Evolutionary conservation across 2,329 filamentous ascomycete species (phyloP).

Genomic region (Diaporthe citriasiana): DNA sequence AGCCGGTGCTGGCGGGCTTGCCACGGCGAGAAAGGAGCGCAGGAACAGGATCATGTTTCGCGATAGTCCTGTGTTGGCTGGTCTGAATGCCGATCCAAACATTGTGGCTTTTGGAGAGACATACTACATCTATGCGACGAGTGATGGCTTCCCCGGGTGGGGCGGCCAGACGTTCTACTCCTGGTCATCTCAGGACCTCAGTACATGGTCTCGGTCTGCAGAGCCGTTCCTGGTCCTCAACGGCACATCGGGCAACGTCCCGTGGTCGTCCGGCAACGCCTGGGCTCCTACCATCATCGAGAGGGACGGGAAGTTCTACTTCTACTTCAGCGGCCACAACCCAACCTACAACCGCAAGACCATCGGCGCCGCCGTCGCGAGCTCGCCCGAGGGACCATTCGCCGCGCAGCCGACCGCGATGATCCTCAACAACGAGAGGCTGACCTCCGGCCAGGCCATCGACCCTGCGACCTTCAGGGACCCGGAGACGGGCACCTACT

Average conservation of each 20-base stretch:
- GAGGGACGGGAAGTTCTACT: conserved; percentile 73
- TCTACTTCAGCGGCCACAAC: conserved; percentile 70
- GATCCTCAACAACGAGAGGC: conserved; percentile 64
- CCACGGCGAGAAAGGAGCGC: conserved; percentile 6
- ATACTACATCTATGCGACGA: conserved; percentile 64
- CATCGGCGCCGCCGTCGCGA: conserved; percentile 71
- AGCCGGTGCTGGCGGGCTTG: background rate
- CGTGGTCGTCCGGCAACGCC: conserved; percentile 76
- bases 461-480: conserved; percentile 74
- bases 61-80: conserved; percentile 54
- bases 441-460: conserved; percentile 62
- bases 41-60: conserved; percentile 4
- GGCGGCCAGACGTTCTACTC: conserved; percentile 60
- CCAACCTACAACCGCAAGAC: conserved; percentile 70
- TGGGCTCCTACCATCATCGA: conserved; percentile 76
- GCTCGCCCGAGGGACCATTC: conserved; percentile 72
- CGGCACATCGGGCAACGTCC: conserved; percentile 65
- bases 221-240: conserved; percentile 61
- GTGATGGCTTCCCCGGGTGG: conserved; percentile 61
- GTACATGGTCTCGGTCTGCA: conserved; percentile 53
- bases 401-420: conserved; percentile 67
- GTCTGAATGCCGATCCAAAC: conserved; percentile 62
- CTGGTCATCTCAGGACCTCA: conserved; percentile 61
- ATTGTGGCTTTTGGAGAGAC: conserved; percentile 58
- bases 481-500: conserved; percentile 68